phyloP scores from a whole-genome alignment of 2,329 filamentous ascomycete species.

The Cladosporium sp. region DNA sequence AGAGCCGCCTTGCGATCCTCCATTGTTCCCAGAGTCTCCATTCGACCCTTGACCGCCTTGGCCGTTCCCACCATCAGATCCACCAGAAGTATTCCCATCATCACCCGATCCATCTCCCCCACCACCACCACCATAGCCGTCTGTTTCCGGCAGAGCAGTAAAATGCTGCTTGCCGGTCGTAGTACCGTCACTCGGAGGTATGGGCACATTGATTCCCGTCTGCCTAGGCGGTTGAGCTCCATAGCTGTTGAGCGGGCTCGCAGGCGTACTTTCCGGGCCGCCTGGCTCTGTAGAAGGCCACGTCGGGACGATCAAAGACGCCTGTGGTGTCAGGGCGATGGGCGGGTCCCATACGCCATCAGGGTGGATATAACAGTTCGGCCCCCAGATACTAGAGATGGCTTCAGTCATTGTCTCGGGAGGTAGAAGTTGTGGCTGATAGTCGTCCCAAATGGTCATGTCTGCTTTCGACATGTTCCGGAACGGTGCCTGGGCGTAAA shows the following conservation, averaged over 20 bases:
- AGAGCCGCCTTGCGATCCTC: not conserved
- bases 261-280: conserved; percentile 4
- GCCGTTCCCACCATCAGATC: not conserved
- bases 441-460: conserved; percentile 29
- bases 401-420: conserved; percentile 17
- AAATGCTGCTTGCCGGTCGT: conserved; percentile 1
- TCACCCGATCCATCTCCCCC: not conserved
- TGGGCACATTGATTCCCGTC: conserved; percentile 12
- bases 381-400: conserved; percentile 24
- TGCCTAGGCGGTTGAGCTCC: not conserved
- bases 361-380: conserved; percentile 23
- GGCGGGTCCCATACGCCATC: conserved; percentile 29
- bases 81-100: not conserved
- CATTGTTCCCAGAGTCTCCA: not conserved
- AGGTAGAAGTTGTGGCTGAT: conserved; percentile 28
- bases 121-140: not conserved
- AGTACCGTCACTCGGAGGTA: not conserved
- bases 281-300: not conserved
- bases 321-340: conserved; percentile 23
- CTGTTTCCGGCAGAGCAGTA: conserved; percentile 15
- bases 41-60: not conserved
- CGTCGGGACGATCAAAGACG: conserved; percentile 1
- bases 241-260: conserved; percentile 15
- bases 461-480: conserved; percentile 15
- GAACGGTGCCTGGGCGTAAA: conserved; percentile 7